These are phyloP conservation scores for Eremothecium coryli DNA, from an alignment of 1,139 yeast genomes.

Conservation along the genomic window DNA sequence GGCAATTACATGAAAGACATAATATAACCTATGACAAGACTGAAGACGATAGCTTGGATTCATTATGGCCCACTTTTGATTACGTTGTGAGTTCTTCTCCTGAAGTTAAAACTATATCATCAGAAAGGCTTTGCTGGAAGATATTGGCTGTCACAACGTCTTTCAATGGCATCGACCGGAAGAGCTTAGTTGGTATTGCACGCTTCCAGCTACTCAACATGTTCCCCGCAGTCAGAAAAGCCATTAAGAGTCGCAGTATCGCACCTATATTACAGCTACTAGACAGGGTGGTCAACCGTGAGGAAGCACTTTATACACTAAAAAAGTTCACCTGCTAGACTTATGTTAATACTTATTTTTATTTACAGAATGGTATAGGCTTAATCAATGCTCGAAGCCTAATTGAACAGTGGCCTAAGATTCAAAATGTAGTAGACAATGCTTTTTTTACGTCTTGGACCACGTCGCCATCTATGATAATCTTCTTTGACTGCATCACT, in stretches of 20 bases:
- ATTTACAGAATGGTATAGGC: too few relatives aligned
- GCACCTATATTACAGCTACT: not conserved
- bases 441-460: constrained; percentile 36
- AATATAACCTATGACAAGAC: constrained; percentile 63
- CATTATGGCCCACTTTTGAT: constrained; percentile 48
- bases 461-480: constrained; percentile 53
- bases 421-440: constrained; percentile 18
- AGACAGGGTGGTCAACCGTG: not conserved
- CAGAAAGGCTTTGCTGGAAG: not conserved
- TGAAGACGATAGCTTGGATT: constrained; percentile 40
- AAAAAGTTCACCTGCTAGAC: too few relatives aligned
- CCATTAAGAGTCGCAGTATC: not conserved
- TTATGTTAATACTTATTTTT: too few relatives aligned
- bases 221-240: too few relatives aligned
- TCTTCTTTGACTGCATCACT: constrained; percentile 32
- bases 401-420: too few relatives aligned
- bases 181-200: too few relatives aligned
- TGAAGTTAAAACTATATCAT: too few relatives aligned
- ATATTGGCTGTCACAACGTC: too few relatives aligned
- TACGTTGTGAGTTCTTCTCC: constrained; percentile 45
- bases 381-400: too few relatives aligned
- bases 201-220: too few relatives aligned
- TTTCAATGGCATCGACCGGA: too few relatives aligned
- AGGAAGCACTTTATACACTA: too few relatives aligned
- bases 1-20: constrained; percentile 37